Conservation (phyloP, 106 monocot genomes). For the Hemerocallis citrina region DNA sequence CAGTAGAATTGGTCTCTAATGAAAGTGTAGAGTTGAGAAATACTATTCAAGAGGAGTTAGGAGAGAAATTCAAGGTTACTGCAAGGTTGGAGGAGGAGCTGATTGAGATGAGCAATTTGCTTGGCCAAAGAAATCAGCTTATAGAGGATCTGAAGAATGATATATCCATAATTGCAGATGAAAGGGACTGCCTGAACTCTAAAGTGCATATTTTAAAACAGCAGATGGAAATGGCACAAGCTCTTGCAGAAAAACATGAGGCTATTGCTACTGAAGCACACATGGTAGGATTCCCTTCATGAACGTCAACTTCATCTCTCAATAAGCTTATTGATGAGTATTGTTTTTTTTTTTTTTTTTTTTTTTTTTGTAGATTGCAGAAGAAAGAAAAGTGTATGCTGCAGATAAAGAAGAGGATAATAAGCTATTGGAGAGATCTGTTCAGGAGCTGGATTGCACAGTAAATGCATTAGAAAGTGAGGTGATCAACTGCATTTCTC, state of each 20-base stretch:
- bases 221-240: slow-evolving; percentile 62
- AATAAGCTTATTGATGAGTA: slow-evolving; percentile 1
- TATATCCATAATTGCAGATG: slow-evolving; percentile 25
- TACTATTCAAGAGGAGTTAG: slow-evolving; percentile 33
- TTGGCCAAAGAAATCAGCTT: slow-evolving; percentile 25
- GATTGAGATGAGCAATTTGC: slow-evolving; percentile 28
- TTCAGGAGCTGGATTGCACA: slow-evolving; percentile 88
- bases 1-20: slow-evolving; percentile 18
- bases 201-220: slow-evolving; percentile 40
- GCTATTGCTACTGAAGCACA: slow-evolving; percentile 73
- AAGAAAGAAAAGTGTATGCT: slow-evolving; percentile 51
- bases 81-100: slow-evolving; percentile 48
- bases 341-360: not conserved
- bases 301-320: not conserved
- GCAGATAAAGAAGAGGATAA: slow-evolving; percentile 86
- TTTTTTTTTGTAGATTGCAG: slow-evolving; percentile 46
- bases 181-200: slow-evolving; percentile 30
- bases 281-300: slow-evolving; percentile 36
- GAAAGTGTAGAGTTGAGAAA: slow-evolving; percentile 47
- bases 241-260: slow-evolving; percentile 81
- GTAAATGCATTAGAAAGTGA: slow-evolving; percentile 79
- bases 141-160: slow-evolving; percentile 35
- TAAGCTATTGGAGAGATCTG: slow-evolving; percentile 77
- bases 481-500: slow-evolving; percentile 16
- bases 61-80: slow-evolving; percentile 22